Percentiles rank a stretch among this genome's conserved stretches.
phyloP scores from a whole-genome alignment of 1,284 basidiomycete species.

The Bjerkandera adusta region DNA sequence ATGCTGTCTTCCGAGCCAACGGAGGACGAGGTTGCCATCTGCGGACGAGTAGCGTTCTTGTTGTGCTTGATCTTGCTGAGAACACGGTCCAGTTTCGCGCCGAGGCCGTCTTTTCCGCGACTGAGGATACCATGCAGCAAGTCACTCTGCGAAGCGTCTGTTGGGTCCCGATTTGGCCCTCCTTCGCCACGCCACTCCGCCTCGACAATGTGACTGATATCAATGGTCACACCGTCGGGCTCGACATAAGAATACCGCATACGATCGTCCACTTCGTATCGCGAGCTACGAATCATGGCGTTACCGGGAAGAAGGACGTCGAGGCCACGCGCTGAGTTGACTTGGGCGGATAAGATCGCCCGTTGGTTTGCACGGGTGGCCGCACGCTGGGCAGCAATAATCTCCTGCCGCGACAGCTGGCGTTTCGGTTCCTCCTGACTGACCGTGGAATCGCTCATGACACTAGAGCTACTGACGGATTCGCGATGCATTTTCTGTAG shows the following conservation, averaged over 20 bases:
- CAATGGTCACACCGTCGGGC: slow-evolving; percentile 81
- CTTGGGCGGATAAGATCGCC: slow-evolving; percentile 81
- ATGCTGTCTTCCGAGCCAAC: slow-evolving; percentile 26
- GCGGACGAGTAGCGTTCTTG: slow-evolving; percentile 27
- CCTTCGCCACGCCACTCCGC: slow-evolving; percentile 68
- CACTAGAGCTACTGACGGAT: slow-evolving; percentile 49
- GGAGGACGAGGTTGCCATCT: slow-evolving; percentile 21
- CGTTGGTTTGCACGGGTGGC: slow-evolving; percentile 83
- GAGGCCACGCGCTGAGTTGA: slow-evolving; percentile 82
- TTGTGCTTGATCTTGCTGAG: slow-evolving; percentile 71
- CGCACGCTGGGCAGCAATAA: slow-evolving; percentile 90
- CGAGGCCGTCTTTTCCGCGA: slow-evolving; percentile 53
- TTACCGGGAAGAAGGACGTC: slow-evolving; percentile 85
- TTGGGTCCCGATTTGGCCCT: slow-evolving; percentile 28
- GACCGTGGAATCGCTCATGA: slow-evolving; percentile 39
- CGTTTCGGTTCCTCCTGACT: slow-evolving; percentile 39
- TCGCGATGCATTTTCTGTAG: slow-evolving; percentile 69
- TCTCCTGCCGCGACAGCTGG: slow-evolving; percentile 74
- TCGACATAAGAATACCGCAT: slow-evolving; percentile 93
- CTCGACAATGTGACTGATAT: slow-evolving; percentile 91
- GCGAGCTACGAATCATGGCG: slow-evolving; percentile 81
- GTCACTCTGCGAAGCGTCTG: slow-evolving; percentile 45
- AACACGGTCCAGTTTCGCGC: slow-evolving; percentile 77
- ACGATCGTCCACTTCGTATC: slow-evolving; percentile 64
- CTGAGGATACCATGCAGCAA: slow-evolving; percentile 63